Percentiles rank a stretch among this genome's conserved stretches.
Conservation (phyloP, 257 asterid species). For the Penstemon davidsonii region DNA sequence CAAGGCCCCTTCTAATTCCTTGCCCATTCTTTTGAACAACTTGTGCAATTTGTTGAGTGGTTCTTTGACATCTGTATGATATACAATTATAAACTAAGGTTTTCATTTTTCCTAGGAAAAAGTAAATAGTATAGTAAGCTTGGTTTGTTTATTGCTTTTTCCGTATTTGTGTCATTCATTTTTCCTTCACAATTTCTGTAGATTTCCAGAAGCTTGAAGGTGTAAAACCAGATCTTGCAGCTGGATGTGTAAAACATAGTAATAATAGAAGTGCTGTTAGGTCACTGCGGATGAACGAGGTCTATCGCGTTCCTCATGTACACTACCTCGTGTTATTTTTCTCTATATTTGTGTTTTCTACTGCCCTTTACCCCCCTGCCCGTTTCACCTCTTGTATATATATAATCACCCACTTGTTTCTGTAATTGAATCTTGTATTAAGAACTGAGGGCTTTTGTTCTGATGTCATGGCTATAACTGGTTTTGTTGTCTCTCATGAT, state of each 20-base stretch:
- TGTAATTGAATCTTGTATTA: slow-evolving; percentile 18
- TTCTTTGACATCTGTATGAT: neutral
- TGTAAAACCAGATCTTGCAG: slow-evolving; percentile 5
- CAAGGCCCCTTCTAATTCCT: too few relatives aligned
- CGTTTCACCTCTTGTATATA: too few relatives aligned
- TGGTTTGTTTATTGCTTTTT: neutral
- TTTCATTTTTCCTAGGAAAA: neutral
- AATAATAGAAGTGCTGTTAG: slow-evolving; percentile 15
- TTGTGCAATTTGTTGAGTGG: too few relatives aligned
- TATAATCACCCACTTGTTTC: neutral
- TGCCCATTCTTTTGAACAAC: too few relatives aligned
- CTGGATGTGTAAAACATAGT: slow-evolving; percentile 1
- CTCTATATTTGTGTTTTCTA: neutral
- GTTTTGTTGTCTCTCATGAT: neutral
- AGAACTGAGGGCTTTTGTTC: slow-evolving; percentile 9
- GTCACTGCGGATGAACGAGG: slow-evolving; percentile 21
- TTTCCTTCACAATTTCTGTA: slow-evolving; percentile 7
- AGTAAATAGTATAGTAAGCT: neutral
- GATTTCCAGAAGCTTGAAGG: slow-evolving; percentile 20
- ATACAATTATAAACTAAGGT: neutral
- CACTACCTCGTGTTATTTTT: neutral
- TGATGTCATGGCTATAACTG: neutral
- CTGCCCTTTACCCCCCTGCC: neutral
- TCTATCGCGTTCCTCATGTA: slow-evolving; percentile 18
- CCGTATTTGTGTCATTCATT: slow-evolving; percentile 3